Conservation (phyloP, 2,329 filamentous ascomycete species). For the Phoma sp. region DNA sequence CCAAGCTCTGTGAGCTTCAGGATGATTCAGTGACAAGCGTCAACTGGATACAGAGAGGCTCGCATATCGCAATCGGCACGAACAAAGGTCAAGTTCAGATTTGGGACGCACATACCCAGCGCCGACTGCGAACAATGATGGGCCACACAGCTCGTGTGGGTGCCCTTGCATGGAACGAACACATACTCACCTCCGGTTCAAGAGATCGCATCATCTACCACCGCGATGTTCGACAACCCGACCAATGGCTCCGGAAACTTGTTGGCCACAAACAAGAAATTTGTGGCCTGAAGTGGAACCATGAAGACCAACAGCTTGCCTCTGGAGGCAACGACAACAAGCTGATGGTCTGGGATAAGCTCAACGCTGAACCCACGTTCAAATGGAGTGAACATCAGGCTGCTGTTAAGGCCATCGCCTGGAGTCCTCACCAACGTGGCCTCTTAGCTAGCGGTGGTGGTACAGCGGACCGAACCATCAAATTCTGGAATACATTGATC, state of each 20-base stretch:
- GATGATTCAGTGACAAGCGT: slow-evolving; percentile 97
- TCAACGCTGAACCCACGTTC: slow-evolving; percentile 89
- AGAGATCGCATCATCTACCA: slow-evolving; percentile 93
- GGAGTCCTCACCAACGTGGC: slow-evolving; percentile 95
- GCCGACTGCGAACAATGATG: slow-evolving; percentile 92
- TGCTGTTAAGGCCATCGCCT: slow-evolving; percentile 96
- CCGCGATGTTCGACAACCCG: slow-evolving; percentile 89
- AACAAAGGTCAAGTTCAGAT: slow-evolving; percentile 95
- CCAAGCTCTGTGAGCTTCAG: slow-evolving; percentile 88
- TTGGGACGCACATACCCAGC: slow-evolving; percentile 89
- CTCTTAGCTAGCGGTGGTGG: slow-evolving; percentile 95
- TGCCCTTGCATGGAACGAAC: slow-evolving; percentile 95
- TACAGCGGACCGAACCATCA: slow-evolving; percentile 93
- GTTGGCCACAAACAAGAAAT: slow-evolving; percentile 98
- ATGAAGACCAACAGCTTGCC: slow-evolving; percentile 91
- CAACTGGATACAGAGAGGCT: slow-evolving; percentile 97
- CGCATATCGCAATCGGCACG: slow-evolving; percentile 93
- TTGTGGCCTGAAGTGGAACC: slow-evolving; percentile 96
- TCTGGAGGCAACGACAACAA: slow-evolving; percentile 99
- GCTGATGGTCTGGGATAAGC: slow-evolving; percentile 96
- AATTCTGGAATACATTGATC: slow-evolving; percentile 96
- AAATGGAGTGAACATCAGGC: slow-evolving; percentile 95
- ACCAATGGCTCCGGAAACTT: slow-evolving; percentile 86
- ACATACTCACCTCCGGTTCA: slow-evolving; percentile 94
- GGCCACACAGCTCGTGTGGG: slow-evolving; percentile 93